phyloP scores from a whole-genome alignment of 345 rosid genomes.

The Trapa incisa region DNA sequence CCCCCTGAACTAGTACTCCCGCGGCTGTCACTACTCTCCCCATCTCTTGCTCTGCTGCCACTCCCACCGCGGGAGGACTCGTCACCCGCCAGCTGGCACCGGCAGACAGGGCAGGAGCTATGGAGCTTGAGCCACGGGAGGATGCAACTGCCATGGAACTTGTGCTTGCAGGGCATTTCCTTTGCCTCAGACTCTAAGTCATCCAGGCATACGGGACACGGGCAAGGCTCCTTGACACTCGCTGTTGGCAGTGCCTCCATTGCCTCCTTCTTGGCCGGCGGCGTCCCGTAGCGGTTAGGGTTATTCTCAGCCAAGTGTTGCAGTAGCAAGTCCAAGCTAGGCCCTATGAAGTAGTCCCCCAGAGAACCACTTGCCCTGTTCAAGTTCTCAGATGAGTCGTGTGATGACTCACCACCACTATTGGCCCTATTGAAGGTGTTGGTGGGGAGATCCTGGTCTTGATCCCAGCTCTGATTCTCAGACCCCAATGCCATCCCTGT shows the following conservation, averaged over 20 bases:
- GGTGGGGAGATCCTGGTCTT: slow-evolving; percentile 21
- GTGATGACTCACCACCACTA: slow-evolving; percentile 32
- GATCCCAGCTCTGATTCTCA: slow-evolving; percentile 15
- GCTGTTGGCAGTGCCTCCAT: slow-evolving; percentile 48
- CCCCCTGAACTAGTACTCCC: no score
- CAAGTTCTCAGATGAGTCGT: slow-evolving; percentile 32
- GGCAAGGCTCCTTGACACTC: slow-evolving; percentile 30
- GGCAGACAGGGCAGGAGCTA: slow-evolving; percentile 87
- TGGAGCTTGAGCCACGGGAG: slow-evolving; percentile 89
- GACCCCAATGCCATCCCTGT: slow-evolving; percentile 55
- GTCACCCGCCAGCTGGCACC: slow-evolving; percentile 55
- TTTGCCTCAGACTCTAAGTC: slow-evolving; percentile 50
- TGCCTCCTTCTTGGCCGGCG: slow-evolving; percentile 57
- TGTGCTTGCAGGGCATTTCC: slow-evolving; percentile 92
- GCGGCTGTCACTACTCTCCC: slow-evolving; percentile 4
- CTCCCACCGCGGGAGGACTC: slow-evolving; percentile 22
- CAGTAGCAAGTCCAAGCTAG: slow-evolving; percentile 57
- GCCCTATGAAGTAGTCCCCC: slow-evolving; percentile 74
- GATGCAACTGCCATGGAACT: slow-evolving; percentile 59
- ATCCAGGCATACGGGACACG: slow-evolving; percentile 78
- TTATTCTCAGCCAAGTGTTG: slow-evolving; percentile 67
- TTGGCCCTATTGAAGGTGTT: slow-evolving; percentile 33
- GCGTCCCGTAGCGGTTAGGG: slow-evolving; percentile 54
- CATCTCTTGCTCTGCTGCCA: slow-evolving; percentile 11
- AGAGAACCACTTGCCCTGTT: slow-evolving; percentile 37